Base-by-base conservation (phyloP, 2,329 filamentous ascomycete genomes). In the Trichoderma sp. region DNA sequence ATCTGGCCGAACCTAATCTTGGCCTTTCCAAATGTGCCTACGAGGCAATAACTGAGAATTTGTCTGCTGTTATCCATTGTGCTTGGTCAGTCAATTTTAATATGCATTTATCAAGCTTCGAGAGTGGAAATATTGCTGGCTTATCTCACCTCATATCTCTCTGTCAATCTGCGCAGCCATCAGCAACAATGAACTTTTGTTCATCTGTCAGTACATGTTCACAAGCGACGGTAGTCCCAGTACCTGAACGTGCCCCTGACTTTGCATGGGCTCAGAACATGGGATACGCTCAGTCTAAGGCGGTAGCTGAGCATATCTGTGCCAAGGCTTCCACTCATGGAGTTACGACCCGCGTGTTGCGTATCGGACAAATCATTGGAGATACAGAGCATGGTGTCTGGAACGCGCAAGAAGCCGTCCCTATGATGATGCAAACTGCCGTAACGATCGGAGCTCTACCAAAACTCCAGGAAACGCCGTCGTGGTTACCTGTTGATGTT, bases 51-150 rank as follows among this genome's bases (percentile, higher is more conserved):
- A 22, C 60, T 15, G 35, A 54, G 13, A 53, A 42, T 22, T 34
- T 86, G 1, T 80, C 80, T 0, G 73, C 74, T 13, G 78, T 85
- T 22, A 82, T 87, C 29, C 84, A 87, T 76, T 79, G 79, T 69
- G 83, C 84, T 0, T 86, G 84, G 84, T 77, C 83, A 1, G 85
- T 87, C 32, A 87, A 87, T 73, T 87, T 87, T 77, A 86, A 85
- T 73, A 79, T 86, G 70, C 77, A 77, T 0, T 77, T 87, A 1
- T 76, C 77, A 2, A 83, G 79, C 63, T 87, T 87, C 69, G 84
- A 64, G 22, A 64, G 54, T 25, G 34, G 34, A 27, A 64, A 54
- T 22, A 64, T 64, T 1, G 48, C 60, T 1, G 60, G 60, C 2
- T 48, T 64, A 42, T 54, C 48, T 4, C 48, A 64, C 25, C 60